Conservation (phyloP, 306 rosid genomes). For the Coriaria nepalensis region DNA sequence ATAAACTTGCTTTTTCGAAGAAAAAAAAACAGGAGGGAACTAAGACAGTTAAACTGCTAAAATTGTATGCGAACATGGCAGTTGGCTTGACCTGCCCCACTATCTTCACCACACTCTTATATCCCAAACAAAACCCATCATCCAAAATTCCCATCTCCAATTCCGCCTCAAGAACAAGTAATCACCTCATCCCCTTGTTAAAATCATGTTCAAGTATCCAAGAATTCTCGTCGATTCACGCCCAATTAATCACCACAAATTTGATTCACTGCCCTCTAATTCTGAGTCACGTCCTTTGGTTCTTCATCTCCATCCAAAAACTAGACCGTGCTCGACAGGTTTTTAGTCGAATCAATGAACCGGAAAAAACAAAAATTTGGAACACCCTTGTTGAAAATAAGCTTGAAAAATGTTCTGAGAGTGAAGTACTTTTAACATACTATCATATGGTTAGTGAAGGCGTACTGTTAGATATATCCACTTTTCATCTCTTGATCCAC, state of each 20-base stretch:
- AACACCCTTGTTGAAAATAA: constrained; percentile 11
- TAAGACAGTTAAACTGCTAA: no score
- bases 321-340: background rate
- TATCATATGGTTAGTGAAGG: constrained; percentile 13
- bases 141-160: constrained; percentile 2
- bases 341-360: constrained; percentile 11
- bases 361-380: constrained; percentile 14
- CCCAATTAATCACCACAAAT: constrained; percentile 18
- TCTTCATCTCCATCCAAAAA: constrained; percentile 12
- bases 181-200: constrained; percentile 7
- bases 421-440: constrained; percentile 9
- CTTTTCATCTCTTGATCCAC: constrained; percentile 16
- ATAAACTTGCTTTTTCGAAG: no score
- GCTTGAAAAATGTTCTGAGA: constrained; percentile 7
- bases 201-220: constrained; percentile 15
- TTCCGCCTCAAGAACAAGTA: background rate
- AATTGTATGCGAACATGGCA: constrained; percentile 13
- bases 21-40: no score
- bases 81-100: constrained; percentile 5
- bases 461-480: constrained; percentile 15
- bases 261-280: constrained; percentile 15
- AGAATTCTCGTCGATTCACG: constrained; percentile 14
- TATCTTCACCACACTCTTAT: constrained; percentile 3
- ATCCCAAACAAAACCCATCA: background rate
- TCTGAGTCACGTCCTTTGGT: constrained; percentile 17